Conservation (phyloP, 129 eudicot genomes). For the Flaveria linearis region DNA sequence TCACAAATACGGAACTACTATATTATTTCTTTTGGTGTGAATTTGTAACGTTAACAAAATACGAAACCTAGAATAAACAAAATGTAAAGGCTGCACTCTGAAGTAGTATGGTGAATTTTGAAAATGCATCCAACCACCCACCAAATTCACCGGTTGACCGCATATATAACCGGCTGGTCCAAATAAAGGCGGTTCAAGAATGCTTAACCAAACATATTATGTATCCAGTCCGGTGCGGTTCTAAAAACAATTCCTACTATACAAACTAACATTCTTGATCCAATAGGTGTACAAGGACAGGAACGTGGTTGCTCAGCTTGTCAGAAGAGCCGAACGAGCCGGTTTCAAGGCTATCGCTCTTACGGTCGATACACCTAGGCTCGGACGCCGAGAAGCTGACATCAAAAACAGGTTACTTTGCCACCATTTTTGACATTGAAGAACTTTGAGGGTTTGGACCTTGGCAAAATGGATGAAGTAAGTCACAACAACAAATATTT, state of each 20-base stretch:
- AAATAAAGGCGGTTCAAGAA: too few species aligned
- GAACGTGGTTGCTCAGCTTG: slow-evolving; percentile 86
- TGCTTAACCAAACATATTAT: background rate
- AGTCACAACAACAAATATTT: slow-evolving; percentile 30
- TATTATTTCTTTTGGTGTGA: too few species aligned
- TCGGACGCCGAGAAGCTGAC: slow-evolving; percentile 96
- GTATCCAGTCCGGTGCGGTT: too few species aligned
- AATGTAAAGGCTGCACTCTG: too few species aligned
- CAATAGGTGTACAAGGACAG: slow-evolving; percentile 87
- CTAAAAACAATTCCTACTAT: background rate
- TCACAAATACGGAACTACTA: too few species aligned
- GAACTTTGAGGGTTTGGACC: slow-evolving; percentile 93
- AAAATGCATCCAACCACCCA: too few species aligned
- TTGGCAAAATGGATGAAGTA: slow-evolving; percentile 93
- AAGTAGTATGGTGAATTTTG: background rate
- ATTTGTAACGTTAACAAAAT: too few species aligned
- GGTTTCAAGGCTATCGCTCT: slow-evolving; percentile 97
- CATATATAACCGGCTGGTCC: too few species aligned
- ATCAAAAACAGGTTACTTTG: slow-evolving; percentile 86
- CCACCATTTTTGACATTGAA: slow-evolving; percentile 86
- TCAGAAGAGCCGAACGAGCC: slow-evolving; percentile 88
- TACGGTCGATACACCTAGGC: slow-evolving; percentile 93
- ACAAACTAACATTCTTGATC: background rate
- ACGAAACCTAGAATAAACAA: too few species aligned
- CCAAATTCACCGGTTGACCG: too few species aligned